phyloP scores from a whole-genome alignment of 2,329 filamentous ascomycete species.

The Teratosphaeria viscida region DNA sequence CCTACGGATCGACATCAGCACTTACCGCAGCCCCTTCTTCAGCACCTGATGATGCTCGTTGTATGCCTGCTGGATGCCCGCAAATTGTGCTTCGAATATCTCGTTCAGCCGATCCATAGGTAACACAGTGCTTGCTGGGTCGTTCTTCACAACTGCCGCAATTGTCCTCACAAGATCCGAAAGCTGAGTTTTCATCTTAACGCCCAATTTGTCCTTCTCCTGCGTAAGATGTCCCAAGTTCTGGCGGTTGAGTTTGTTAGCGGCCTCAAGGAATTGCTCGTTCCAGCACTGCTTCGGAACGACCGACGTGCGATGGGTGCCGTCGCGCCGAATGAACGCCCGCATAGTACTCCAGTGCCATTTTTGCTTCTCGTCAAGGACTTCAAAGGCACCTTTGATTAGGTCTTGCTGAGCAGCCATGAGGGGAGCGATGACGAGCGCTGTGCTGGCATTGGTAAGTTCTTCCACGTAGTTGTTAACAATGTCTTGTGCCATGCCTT shows the following conservation, averaged over 20 bases:
- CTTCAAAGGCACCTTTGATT: too few relatives aligned
- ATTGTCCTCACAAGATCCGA: background rate
- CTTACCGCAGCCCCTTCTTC: background rate
- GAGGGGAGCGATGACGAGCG: too few relatives aligned
- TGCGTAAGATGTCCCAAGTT: background rate
- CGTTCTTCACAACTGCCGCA: background rate
- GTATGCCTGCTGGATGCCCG: background rate
- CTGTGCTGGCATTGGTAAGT: too few relatives aligned
- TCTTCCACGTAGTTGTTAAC: background rate
- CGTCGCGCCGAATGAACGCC: background rate
- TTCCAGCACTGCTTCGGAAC: slow-evolving; percentile 11
- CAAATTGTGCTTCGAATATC: too few relatives aligned
- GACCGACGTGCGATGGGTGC: slow-evolving; percentile 7
- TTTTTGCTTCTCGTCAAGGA: too few relatives aligned
- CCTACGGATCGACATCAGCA: background rate
- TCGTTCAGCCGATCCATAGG: too few relatives aligned
- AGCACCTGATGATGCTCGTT: background rate
- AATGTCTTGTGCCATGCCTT: slow-evolving; percentile 8
- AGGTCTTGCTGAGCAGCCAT: too few relatives aligned
- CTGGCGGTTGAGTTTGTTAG: background rate
- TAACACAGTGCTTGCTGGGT: background rate
- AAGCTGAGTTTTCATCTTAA: background rate
- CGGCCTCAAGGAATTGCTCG: slow-evolving; percentile 9
- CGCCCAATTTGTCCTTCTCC: background rate
- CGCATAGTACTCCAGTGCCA: too few relatives aligned